Evolutionary conservation across 2,329 filamentous ascomycete species (phyloP).

Genomic region (Cucurbitaria berberidis): DNA sequence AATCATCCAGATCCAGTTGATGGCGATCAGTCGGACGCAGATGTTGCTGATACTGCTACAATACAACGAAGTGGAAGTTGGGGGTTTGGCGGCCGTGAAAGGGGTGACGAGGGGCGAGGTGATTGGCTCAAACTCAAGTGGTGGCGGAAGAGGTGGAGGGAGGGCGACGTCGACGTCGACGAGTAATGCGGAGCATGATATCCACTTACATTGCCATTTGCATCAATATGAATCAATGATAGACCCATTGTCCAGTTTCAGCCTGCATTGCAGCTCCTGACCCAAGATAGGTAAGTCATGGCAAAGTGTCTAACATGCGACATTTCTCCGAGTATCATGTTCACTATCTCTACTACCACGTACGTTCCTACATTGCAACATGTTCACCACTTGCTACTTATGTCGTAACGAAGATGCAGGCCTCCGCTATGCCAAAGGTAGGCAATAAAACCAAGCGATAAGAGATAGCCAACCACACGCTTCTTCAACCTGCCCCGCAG

Average conservation of each 20-base stretch:
- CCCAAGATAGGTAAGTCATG: not conserved
- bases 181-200: slow-evolving; percentile 22
- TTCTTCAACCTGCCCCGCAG: not conserved
- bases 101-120: slow-evolving; percentile 34
- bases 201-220: slow-evolving; percentile 1
- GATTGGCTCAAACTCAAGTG: slow-evolving; percentile 49
- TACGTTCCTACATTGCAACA: not conserved
- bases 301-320: not conserved
- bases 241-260: not conserved
- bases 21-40: slow-evolving; percentile 38
- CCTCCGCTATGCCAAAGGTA: not conserved
- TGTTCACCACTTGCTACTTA: not conserved
- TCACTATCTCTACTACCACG: not conserved
- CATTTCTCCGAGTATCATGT: not conserved
- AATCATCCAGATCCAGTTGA: slow-evolving; percentile 39
- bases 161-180: slow-evolving; percentile 32
- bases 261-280: not conserved
- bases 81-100: slow-evolving; percentile 27
- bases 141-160: slow-evolving; percentile 47
- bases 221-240: slow-evolving; percentile 9
- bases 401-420: not conserved
- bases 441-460: not conserved
- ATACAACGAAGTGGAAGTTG: slow-evolving; percentile 33
- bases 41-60: slow-evolving; percentile 21
- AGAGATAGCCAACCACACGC: not conserved